Evolutionary conservation across 495 filamentous ascomycete genomes (phyloP), one percentile per base, ranked within the genome.

Genomic region (Neurospora sp.): DNA sequence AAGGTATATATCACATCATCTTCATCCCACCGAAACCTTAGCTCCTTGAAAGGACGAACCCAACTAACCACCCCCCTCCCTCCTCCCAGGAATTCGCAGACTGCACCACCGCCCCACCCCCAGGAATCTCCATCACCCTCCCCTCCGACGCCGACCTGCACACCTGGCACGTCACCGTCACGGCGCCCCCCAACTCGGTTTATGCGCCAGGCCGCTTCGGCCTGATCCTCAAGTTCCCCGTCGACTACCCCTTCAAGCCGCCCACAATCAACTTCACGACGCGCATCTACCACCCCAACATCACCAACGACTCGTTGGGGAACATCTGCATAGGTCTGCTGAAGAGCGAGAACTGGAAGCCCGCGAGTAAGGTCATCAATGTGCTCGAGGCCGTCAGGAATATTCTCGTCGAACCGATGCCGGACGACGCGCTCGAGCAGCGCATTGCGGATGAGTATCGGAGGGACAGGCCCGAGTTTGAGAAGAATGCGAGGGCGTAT

Each of bases 221-320:
- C 46, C 84, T 99, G 22, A 85, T 90, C 68, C 84, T 98, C 73
- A 86, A 81, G 22, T 89, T 99, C 5, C 96, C 96, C 22, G 83
- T 82, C 73, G 92, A 96, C 75, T 99, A 98, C 85, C 96, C 96
- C 11, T 99, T 98, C 90, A 97, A 96, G 78, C 90, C 96, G 5
- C 96, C 96, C 0, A 86, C 85, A 41, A 87, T 99, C 74, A 90
- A 85, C 76, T 99, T 98, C 89, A 87, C 88, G 70, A 99, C 96
- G 46, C 97, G 96, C 79, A 93, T 99, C 84, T 99, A 97, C 86
- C 96, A 99, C 86, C 96, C 96, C 16, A 99, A 99, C 83, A 90
- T 99, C 66, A 94, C 92, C 79, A 97, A 97, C 86, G 96, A 98
- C 82, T 91, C 90, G 76, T 68, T 91, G 72, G 96, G 96, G 10